Conservation (phyloP, 1,284 basidiomycete genomes). For the Chalciporus sp. region DNA sequence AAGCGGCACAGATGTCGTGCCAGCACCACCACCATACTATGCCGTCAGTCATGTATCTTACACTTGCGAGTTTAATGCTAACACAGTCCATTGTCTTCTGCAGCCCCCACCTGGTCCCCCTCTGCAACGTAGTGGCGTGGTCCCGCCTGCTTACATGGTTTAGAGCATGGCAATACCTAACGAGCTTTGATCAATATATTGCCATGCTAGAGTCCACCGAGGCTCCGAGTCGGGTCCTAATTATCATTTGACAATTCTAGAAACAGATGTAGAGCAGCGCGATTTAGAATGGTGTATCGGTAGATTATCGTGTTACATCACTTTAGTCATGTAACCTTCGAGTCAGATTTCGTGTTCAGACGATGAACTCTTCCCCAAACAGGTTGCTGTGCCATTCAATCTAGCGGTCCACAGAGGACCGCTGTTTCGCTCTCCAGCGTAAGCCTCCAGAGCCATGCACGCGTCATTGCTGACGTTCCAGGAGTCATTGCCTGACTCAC, state of each 20-base stretch:
- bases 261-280: neutral
- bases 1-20: neutral
- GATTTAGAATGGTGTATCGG: no score
- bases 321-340: no score
- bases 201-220: neutral
- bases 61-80: neutral
- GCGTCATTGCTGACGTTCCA: no score
- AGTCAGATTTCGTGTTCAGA: no score
- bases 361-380: no score
- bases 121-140: neutral
- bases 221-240: neutral
- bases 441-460: no score
- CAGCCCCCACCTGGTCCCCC: neutral
- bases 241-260: neutral
- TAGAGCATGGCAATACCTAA: neutral
- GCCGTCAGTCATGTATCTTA: neutral
- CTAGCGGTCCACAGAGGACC: no score
- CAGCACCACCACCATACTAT: neutral
- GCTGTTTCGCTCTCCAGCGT: no score
- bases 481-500: no score
- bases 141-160: neutral
- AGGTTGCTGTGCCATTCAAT: no score
- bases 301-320: no score
- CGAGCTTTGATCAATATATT: neutral
- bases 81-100: neutral